phyloP scores from a whole-genome alignment of 2,329 filamentous ascomycete species.

The Stylonectria norvegica region DNA sequence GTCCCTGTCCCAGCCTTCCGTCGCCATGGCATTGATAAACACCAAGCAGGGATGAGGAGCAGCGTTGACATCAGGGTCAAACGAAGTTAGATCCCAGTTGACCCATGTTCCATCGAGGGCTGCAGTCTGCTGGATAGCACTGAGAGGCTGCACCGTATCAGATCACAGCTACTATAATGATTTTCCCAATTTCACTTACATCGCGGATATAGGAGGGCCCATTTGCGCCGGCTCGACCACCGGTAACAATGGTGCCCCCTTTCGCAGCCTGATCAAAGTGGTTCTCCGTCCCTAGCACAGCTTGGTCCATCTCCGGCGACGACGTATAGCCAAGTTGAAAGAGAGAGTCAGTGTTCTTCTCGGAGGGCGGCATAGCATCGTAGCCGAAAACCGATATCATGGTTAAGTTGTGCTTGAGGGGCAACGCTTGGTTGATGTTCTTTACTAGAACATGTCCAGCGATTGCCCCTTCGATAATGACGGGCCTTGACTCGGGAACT shows the following conservation, averaged over 20 bases:
- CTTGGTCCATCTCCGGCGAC: slow-evolving; percentile 44
- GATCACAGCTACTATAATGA: not conserved
- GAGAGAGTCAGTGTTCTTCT: slow-evolving; percentile 45
- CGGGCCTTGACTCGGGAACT: slow-evolving; percentile 40
- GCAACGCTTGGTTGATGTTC: slow-evolving; percentile 61
- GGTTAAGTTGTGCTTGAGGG: slow-evolving; percentile 53
- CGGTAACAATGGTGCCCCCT: slow-evolving; percentile 51
- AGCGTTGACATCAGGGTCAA: slow-evolving; percentile 34
- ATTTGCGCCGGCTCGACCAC: slow-evolving; percentile 50
- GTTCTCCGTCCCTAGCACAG: slow-evolving; percentile 39
- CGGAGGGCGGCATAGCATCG: slow-evolving; percentile 55
- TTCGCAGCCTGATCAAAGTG: slow-evolving; percentile 48
- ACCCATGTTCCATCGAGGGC: slow-evolving; percentile 54
- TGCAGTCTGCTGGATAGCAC: slow-evolving; percentile 54
- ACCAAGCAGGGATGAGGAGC: slow-evolving; percentile 66
- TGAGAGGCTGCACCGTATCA: slow-evolving; percentile 42
- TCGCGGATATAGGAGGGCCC: slow-evolving; percentile 48
- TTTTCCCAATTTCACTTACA: no score
- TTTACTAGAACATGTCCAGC: slow-evolving; percentile 69
- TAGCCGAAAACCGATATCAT: slow-evolving; percentile 59
- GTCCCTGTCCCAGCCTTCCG: slow-evolving; percentile 69
- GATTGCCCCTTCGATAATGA: slow-evolving; percentile 52
- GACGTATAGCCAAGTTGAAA: slow-evolving; percentile 48
- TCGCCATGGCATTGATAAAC: slow-evolving; percentile 75
- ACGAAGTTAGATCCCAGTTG: slow-evolving; percentile 42